Percentiles rank a stretch among this genome's conserved stretches.
Evolutionary conservation across 148 eudicot genomes (phyloP).

Genomic region (Nepenthes gracilis): DNA sequence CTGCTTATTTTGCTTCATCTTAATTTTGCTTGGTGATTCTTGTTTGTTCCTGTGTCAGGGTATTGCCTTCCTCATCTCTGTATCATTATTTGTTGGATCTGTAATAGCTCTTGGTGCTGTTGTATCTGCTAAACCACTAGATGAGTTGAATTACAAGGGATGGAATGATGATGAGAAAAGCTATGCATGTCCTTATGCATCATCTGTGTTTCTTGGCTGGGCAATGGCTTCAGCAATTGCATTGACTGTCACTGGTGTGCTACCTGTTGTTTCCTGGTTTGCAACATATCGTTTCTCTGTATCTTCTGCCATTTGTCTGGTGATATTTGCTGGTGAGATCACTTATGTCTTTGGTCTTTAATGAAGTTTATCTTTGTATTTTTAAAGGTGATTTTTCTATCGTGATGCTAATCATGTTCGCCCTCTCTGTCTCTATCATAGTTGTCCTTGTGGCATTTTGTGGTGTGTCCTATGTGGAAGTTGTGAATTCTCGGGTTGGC

Average conservation of each 20-base stretch:
- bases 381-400: slow-evolving; percentile 6
- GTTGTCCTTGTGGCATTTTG: slow-evolving; percentile 88
- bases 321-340: slow-evolving; percentile 65
- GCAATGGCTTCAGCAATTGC: slow-evolving; percentile 82
- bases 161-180: slow-evolving; percentile 48
- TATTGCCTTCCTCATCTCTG: slow-evolving; percentile 54
- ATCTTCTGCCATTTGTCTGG: slow-evolving; percentile 81
- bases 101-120: slow-evolving; percentile 88
- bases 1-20: neutral
- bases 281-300: slow-evolving; percentile 88
- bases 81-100: slow-evolving; percentile 62
- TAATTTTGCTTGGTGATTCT: slow-evolving; percentile 4
- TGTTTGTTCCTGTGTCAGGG: slow-evolving; percentile 44
- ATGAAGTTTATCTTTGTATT: neutral
- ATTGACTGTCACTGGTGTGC: slow-evolving; percentile 65
- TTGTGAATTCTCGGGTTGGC: slow-evolving; percentile 52
- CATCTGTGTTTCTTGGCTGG: slow-evolving; percentile 86
- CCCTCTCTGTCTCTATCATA: slow-evolving; percentile 15
- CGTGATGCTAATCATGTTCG: neutral
- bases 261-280: slow-evolving; percentile 92
- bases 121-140: slow-evolving; percentile 80
- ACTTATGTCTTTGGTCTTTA: neutral
- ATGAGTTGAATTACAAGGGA: slow-evolving; percentile 60
- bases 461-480: slow-evolving; percentile 77
- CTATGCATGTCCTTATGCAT: slow-evolving; percentile 67